Percentiles rank a stretch among this genome's conserved stretches.
Evolutionary conservation across 2,329 filamentous ascomycete genomes (phyloP).

Genomic region (Sporothrix mexicana): DNA sequence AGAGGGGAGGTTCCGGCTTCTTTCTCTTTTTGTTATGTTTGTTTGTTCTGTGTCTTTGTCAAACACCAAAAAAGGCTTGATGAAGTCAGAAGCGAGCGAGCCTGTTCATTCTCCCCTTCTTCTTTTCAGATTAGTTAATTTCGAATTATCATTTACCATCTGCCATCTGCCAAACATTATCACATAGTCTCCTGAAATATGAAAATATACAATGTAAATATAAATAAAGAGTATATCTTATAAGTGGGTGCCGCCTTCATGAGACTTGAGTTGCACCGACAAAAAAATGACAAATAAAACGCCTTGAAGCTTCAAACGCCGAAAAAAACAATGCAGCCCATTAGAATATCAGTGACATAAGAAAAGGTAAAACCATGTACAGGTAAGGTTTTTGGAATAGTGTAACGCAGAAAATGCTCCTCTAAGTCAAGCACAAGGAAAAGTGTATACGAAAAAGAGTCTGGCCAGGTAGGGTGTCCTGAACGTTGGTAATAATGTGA

Average conservation of each 20-base stretch:
- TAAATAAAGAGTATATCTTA: background rate
- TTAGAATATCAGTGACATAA: constrained; percentile 4
- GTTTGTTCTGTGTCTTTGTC: constrained; percentile 10
- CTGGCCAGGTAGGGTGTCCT: background rate
- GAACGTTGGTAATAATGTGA: no score
- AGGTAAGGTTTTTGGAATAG: background rate
- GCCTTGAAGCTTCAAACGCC: constrained; percentile 13
- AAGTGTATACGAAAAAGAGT: background rate
- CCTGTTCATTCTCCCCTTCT: constrained; percentile 10
- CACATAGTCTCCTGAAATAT: background rate
- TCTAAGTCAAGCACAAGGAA: background rate
- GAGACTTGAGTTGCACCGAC: background rate
- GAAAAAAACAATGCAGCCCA: background rate
- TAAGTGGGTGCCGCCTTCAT: background rate
- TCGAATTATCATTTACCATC: constrained; percentile 7
- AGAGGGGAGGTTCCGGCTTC: constrained; percentile 26
- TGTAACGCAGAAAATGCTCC: background rate
- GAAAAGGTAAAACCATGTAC: background rate
- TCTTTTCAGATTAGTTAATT: constrained; percentile 23
- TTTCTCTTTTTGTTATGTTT: constrained; percentile 26
- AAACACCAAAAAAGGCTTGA: background rate
- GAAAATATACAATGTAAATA: background rate
- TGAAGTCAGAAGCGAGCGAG: constrained; percentile 30
- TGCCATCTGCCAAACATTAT: background rate
- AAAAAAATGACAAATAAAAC: background rate